Evolutionary conservation across 1,284 basidiomycete genomes (phyloP).

Genomic region (Dichomitus squalens): DNA sequence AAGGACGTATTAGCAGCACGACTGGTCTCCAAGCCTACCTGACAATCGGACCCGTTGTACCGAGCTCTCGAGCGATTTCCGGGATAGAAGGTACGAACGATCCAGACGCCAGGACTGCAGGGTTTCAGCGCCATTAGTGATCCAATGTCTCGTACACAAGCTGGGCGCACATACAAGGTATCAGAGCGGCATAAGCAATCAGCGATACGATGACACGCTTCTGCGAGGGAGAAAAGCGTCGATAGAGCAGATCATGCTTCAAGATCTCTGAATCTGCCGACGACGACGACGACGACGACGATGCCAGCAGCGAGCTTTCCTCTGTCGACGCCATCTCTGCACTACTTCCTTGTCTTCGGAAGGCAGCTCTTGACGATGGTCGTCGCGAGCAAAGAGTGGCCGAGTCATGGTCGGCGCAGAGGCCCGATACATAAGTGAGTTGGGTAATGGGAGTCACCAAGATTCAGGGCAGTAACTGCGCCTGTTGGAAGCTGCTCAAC

Average conservation of each 20-base stretch:
- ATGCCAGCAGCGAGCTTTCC: conserved; percentile 21
- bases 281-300: not conserved
- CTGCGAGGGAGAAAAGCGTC: conserved; percentile 28
- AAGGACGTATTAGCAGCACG: not conserved
- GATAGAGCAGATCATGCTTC: conserved; percentile 25
- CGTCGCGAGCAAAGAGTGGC: too few relatives aligned
- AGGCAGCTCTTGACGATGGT: too few relatives aligned
- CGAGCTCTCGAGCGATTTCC: conserved; percentile 61
- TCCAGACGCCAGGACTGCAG: conserved; percentile 64
- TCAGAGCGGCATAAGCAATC: conserved; percentile 52
- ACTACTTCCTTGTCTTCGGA: too few relatives aligned
- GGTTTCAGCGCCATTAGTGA: not conserved
- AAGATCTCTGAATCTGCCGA: conserved; percentile 15
- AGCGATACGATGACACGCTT: conserved; percentile 54
- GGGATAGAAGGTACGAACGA: conserved; percentile 74
- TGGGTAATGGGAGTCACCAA: too few relatives aligned
- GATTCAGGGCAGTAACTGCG: too few relatives aligned
- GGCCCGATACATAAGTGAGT: too few relatives aligned
- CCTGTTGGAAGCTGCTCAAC: too few relatives aligned
- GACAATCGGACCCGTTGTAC: conserved; percentile 55
- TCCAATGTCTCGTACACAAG: not conserved
- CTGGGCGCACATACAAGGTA: conserved; percentile 45
- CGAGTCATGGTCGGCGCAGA: too few relatives aligned
- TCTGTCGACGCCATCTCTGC: conserved; percentile 14
- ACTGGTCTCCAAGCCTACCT: conserved; percentile 42